phyloP scores from a whole-genome alignment of 805 yeast genomes.

The Diddensiella transvaalensis region DNA sequence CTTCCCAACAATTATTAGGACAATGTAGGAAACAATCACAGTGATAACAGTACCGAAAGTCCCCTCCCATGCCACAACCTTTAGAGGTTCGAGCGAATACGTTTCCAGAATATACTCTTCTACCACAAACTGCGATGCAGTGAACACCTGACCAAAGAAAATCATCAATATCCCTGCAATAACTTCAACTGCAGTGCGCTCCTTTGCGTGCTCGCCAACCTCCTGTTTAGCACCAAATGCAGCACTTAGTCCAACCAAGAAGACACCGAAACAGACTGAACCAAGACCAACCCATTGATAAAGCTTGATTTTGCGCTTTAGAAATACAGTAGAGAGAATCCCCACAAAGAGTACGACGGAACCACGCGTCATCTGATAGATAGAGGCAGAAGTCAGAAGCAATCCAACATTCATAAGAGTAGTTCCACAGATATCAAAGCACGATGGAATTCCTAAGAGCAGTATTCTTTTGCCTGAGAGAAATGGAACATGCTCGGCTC shows the following conservation, averaged over 20 bases:
- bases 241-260: constrained; percentile 71
- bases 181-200: constrained; percentile 15
- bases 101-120: constrained; percentile 64
- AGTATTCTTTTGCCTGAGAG: constrained; percentile 32
- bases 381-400: constrained; percentile 69
- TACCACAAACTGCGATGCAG: constrained; percentile 72
- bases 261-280: constrained; percentile 66
- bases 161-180: constrained; percentile 57
- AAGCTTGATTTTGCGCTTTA: constrained; percentile 51
- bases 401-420: constrained; percentile 75
- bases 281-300: constrained; percentile 65
- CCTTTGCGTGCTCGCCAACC: neutral
- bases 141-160: constrained; percentile 58
- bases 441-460: constrained; percentile 56
- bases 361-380: constrained; percentile 85
- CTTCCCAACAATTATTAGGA: constrained; percentile 34
- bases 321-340: constrained; percentile 58
- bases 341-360: constrained; percentile 75
- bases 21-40: constrained; percentile 41
- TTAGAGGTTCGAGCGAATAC: constrained; percentile 55
- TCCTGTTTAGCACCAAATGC: neutral
- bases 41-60: constrained; percentile 55
- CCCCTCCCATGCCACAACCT: constrained; percentile 73
- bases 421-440: constrained; percentile 69
- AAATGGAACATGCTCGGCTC: constrained; percentile 1